Conservation (phyloP, 768 basidiomycete genomes). For the Sporobolomyces roseus region DNA sequence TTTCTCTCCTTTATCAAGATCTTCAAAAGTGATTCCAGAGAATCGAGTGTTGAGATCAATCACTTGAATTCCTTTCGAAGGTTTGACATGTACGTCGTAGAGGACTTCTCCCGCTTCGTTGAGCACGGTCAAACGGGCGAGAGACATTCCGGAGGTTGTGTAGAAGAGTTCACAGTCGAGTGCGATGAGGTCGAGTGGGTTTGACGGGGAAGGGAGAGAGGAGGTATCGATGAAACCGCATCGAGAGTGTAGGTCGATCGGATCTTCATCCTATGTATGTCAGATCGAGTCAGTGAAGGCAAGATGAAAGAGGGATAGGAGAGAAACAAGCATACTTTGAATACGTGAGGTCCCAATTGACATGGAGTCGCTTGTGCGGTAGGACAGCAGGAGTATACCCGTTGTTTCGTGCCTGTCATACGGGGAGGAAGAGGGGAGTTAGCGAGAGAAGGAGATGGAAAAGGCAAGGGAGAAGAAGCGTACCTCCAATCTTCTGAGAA, state of each 20-base stretch:
- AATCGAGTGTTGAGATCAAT: conserved; percentile 85
- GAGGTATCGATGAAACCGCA: conserved; percentile 63
- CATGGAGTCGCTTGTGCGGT: conserved; percentile 61
- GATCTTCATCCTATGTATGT: conserved; percentile 56
- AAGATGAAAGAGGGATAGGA: neutral
- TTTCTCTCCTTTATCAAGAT: conserved; percentile 57
- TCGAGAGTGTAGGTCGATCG: conserved; percentile 65
- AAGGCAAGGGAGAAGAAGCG: conserved; percentile 39
- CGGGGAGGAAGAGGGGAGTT: conserved; percentile 40
- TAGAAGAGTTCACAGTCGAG: conserved; percentile 98
- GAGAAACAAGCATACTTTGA: conserved; percentile 54
- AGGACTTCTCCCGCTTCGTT: conserved; percentile 58
- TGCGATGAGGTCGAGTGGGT: conserved; percentile 64
- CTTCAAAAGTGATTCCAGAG: conserved; percentile 44
- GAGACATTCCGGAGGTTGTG: conserved; percentile 83
- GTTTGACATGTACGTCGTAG: conserved; percentile 71
- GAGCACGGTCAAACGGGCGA: conserved; percentile 85
- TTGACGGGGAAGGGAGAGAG: conserved; percentile 46
- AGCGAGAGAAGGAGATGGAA: conserved; percentile 39
- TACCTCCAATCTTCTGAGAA: conserved; percentile 64
- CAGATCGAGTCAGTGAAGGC: neutral
- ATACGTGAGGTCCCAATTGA: conserved; percentile 78
- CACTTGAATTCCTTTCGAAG: conserved; percentile 11
- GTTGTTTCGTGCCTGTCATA: conserved; percentile 51
- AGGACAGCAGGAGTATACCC: conserved; percentile 77